A percentile compares a stretch with the other conserved stretches of the same genome.
Conservation (phyloP, 2,329 filamentous ascomycete species). For the Bipolaris victoriae region DNA sequence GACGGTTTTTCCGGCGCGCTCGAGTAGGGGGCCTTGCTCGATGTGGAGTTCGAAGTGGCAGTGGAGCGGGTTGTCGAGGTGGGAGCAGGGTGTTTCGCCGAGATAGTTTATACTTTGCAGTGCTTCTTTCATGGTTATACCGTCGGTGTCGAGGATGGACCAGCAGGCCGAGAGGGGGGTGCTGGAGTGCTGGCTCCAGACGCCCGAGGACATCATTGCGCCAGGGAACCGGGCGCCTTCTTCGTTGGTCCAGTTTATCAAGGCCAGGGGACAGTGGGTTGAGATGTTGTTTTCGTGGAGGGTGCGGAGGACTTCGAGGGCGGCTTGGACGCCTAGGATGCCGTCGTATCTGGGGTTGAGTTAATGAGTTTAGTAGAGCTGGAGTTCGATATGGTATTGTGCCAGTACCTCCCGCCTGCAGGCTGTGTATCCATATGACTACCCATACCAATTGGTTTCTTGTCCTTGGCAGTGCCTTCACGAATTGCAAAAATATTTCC, state of each 20-base stretch:
- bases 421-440: constrained; percentile 62
- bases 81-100: constrained; percentile 56
- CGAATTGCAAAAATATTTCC: constrained; percentile 45
- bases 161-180: constrained; percentile 37
- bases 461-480: constrained; percentile 50
- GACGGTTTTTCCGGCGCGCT: constrained; percentile 65
- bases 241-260: constrained; percentile 81
- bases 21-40: constrained; percentile 78
- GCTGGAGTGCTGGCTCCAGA: constrained; percentile 67
- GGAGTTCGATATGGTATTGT: rapidly evolving
- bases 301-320: constrained; percentile 47
- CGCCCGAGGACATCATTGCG: constrained; percentile 74
- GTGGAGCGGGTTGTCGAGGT: constrained; percentile 66
- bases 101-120: constrained; percentile 43
- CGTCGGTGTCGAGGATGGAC: constrained; percentile 55
- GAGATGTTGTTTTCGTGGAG: constrained; percentile 43
- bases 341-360: constrained; percentile 67
- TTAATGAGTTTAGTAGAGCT: neutral
- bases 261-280: constrained; percentile 67
- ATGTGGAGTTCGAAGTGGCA: constrained; percentile 85
- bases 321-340: constrained; percentile 74
- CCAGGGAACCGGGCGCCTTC: constrained; percentile 79
- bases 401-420: constrained; percentile 32
- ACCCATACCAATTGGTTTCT: constrained; percentile 52
- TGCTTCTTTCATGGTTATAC: constrained; percentile 54